phyloP scores from a whole-genome alignment of 441 rosid genomes.

The Francoa sonchifolia region DNA sequence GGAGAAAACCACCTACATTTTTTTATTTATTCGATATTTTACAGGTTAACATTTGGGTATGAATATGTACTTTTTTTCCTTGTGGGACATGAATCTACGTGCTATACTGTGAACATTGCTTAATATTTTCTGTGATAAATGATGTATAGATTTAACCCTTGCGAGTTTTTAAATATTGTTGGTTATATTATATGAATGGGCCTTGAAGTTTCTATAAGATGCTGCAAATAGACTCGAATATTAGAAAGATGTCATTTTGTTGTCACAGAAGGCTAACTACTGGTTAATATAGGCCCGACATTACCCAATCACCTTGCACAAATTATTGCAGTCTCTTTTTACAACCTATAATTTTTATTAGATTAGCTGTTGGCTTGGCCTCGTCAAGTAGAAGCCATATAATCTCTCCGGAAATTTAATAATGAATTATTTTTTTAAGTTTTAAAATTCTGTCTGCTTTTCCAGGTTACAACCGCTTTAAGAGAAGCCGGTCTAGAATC shows the following conservation, averaged over 20 bases:
- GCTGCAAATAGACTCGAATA: neutral
- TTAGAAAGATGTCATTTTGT: neutral
- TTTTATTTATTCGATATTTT: too few relatives aligned
- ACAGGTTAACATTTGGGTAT: too few relatives aligned
- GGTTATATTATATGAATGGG: neutral
- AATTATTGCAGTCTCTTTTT: too few relatives aligned
- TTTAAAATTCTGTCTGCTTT: neutral
- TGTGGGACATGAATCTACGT: too few relatives aligned
- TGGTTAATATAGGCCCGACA: neutral
- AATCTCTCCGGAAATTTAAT: neutral
- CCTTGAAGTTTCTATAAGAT: neutral
- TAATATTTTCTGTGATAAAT: too few relatives aligned
- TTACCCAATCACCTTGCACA: neutral
- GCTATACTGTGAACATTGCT: too few relatives aligned
- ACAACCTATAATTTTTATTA: too few relatives aligned
- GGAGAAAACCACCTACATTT: too few relatives aligned
- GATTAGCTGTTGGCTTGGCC: neutral
- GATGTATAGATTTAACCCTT: too few relatives aligned
- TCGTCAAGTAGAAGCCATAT: neutral
- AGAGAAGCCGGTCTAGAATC: slow-evolving; percentile 78
- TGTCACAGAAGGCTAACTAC: neutral
- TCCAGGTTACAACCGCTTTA: slow-evolving; percentile 54
- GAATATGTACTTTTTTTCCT: too few relatives aligned
- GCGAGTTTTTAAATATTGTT: too few relatives aligned
- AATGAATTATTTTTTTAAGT: neutral